Base-by-base conservation (phyloP, 805 yeast species). In the Candida dajiaensis region DNA sequence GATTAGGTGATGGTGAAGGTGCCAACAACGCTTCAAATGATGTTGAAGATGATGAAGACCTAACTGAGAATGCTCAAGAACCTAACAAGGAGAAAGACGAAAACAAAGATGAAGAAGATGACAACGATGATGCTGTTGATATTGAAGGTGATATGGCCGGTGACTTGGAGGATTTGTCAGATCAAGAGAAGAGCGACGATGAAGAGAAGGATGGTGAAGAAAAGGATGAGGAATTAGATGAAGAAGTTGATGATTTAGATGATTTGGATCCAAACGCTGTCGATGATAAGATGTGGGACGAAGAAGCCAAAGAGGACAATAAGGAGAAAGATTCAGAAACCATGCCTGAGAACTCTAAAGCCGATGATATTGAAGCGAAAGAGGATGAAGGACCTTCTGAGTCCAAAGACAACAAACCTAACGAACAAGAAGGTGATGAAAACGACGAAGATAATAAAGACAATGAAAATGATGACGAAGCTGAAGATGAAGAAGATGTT, bases 141-240 rank as follows among this genome's bases (percentile, higher is more conserved):
- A 86, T 90, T 62, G 96, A 90, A 57, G 97, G 97, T 31, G 98
- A 94, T 57, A 88, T 94, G 95, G 97, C 94, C 21, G 99, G 99
- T 45, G 81, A 88, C 23, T 64, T 84, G 9, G 97, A 92, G 64
- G 89, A 90, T 53, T 73, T 81, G 13, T 80, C 89, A 10, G 84
- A 78, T 46, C 83, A 81, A 61, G 85, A 81, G 19, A 75, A 76
- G 16, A 70, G 73, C 16, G 81, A 78, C 11, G 75, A 73, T 23
- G 80, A 77, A n/a, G 75, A 73, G 4, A 72, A 70, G 2, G 71
- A 71, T 2, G 76, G 76, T 2, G 80, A 80, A 7, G 79, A 80
- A 4, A 81, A 79, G 0, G 80, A 83, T 6, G 83, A 85, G 40
- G 95, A 87, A 3, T 59, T 87, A 46, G 97, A 90, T 59, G 97